These are phyloP conservation scores for Venturia pyrina DNA, from an alignment of 2,329 filamentous ascomycete genomes.

Conservation along the genomic window DNA sequence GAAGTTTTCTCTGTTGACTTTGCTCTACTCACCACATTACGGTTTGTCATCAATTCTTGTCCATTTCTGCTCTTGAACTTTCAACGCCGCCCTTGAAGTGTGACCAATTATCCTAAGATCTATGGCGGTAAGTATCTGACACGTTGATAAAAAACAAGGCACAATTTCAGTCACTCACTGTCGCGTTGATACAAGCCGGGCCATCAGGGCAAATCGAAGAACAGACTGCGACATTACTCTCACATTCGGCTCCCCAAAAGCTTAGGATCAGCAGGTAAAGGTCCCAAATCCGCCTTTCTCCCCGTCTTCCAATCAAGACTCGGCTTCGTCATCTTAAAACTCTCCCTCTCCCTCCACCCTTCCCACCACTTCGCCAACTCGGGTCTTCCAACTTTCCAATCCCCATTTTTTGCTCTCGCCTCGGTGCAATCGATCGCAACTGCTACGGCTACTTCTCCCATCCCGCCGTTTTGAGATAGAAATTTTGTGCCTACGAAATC, in stretches of 20 bases:
- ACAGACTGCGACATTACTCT: not conserved
- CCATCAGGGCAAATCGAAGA: not conserved
- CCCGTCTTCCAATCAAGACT: conserved; percentile 4
- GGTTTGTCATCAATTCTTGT: too few species aligned
- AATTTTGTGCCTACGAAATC: conserved; percentile 17
- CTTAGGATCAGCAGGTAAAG: conserved; percentile 1
- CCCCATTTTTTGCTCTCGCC: conserved; percentile 13
- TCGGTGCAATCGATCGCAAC: conserved; percentile 16
- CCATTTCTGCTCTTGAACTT: too few species aligned
- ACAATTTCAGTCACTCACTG: too few species aligned
- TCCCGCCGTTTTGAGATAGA: conserved; percentile 6
- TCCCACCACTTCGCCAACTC: conserved; percentile 19
- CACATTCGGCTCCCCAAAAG: not conserved
- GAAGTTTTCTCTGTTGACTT: too few species aligned
- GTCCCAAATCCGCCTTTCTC: not conserved
- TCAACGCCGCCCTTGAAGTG: too few species aligned
- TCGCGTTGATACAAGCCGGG: too few species aligned
- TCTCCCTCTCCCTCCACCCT: conserved; percentile 18
- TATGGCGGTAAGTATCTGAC: too few species aligned
- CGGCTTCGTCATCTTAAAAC: conserved; percentile 16
- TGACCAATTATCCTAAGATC: too few species aligned
- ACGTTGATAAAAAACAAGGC: too few species aligned
- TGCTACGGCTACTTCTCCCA: conserved; percentile 20
- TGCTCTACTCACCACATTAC: too few species aligned
- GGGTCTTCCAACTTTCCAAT: conserved; percentile 18